These are phyloP conservation scores for Talaromyces adpressus DNA, from an alignment of 495 filamentous ascomycete genomes.

Conservation along the genomic window DNA sequence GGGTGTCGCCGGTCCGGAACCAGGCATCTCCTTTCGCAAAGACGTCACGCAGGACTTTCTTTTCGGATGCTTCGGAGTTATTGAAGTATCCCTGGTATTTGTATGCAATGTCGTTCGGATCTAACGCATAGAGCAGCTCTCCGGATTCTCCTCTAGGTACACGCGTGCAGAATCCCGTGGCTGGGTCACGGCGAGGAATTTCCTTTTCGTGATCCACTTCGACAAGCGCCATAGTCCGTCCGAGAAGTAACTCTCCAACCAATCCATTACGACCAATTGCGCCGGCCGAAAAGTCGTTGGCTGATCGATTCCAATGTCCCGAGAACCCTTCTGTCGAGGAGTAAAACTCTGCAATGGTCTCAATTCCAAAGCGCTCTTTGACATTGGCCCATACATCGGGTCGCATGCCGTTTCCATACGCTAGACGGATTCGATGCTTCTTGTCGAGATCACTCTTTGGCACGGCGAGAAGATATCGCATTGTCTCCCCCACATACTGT, in stretches of 20 bases:
- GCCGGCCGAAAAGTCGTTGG: slow-evolving; percentile 69
- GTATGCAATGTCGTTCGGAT: slow-evolving; percentile 52
- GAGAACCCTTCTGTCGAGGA: slow-evolving; percentile 73
- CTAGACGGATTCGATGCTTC: slow-evolving; percentile 69
- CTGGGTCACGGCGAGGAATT: slow-evolving; percentile 59
- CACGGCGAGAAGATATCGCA: slow-evolving; percentile 77
- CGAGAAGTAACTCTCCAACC: slow-evolving; percentile 49
- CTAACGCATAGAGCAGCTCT: slow-evolving; percentile 71
- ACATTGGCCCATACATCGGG: slow-evolving; percentile 89
- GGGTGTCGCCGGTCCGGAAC: slow-evolving; percentile 80
- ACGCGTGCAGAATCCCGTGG: slow-evolving; percentile 63
- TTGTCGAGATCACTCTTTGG: slow-evolving; percentile 66
- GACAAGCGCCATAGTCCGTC: slow-evolving; percentile 48
- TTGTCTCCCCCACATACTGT: slow-evolving; percentile 94
- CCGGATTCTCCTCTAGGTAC: slow-evolving; percentile 60
- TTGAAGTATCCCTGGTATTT: slow-evolving; percentile 85
- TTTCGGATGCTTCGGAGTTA: slow-evolving; percentile 64
- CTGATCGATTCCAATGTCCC: slow-evolving; percentile 67
- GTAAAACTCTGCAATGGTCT: slow-evolving; percentile 83
- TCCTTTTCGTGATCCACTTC: slow-evolving; percentile 68
- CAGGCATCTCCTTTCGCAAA: slow-evolving; percentile 76
- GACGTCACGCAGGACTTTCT: slow-evolving; percentile 75
- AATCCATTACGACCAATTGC: slow-evolving; percentile 75
- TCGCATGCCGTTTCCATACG: slow-evolving; percentile 86
- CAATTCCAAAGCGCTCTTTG: slow-evolving; percentile 79